phyloP scores from a whole-genome alignment of 108 stramenopile genomes.

The Pinguiococcus pyrenoidosus region DNA sequence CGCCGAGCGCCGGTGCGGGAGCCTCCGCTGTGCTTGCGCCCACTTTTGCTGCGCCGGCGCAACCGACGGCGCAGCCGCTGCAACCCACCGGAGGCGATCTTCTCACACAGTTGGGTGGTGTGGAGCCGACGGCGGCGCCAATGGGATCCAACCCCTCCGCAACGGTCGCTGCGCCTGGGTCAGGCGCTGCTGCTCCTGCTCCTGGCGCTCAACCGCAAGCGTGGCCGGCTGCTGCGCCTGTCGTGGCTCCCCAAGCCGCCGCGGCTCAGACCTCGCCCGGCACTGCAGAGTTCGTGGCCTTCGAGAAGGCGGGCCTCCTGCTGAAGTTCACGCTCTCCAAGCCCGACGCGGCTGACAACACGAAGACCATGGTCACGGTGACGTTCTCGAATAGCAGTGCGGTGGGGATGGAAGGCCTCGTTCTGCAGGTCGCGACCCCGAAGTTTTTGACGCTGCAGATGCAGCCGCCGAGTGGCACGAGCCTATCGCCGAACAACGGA shows the following conservation, averaged over 20 bases:
- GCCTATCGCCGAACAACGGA: constrained; percentile 60
- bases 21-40: too few species aligned
- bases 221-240: not conserved
- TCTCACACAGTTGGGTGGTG: too few species aligned
- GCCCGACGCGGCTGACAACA: constrained; percentile 9
- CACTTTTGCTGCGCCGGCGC: constrained; percentile 8
- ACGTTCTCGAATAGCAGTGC: constrained; percentile 65
- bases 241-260: too few species aligned
- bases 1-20: too few species aligned
- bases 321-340: constrained; percentile 16
- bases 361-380: constrained; percentile 32
- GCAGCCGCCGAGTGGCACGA: constrained; percentile 70
- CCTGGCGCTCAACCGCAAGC: not conserved
- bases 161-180: constrained; percentile 6
- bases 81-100: too few species aligned
- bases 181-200: not conserved
- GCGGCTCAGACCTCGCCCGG: too few species aligned
- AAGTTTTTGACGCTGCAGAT: constrained; percentile 88
- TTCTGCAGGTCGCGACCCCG: constrained; percentile 86
- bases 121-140: too few species aligned
- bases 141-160: too few species aligned
- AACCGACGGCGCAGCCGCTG: not conserved
- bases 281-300: constrained; percentile 39
- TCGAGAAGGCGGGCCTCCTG: not conserved
- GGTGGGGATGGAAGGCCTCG: constrained; percentile 61